Evolutionary conservation across 768 basidiomycete species (phyloP).

Genomic region (Tubosaeta sp.): DNA sequence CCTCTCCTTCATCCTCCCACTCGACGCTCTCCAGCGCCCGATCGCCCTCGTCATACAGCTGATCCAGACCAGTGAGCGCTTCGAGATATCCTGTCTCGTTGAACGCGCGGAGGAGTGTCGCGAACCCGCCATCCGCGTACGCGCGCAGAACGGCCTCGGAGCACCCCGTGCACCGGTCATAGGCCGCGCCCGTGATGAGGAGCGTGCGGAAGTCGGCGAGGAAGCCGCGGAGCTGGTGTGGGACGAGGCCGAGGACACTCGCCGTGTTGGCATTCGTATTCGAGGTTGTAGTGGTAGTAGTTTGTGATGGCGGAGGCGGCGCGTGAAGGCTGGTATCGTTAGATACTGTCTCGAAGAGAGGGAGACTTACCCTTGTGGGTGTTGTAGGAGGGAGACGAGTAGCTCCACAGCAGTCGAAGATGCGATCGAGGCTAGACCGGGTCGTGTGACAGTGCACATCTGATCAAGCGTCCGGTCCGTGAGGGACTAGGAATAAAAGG

Average conservation of each 20-base stretch:
- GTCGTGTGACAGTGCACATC: constrained; percentile 98
- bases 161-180: constrained; percentile 87
- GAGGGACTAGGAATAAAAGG: constrained; percentile 41
- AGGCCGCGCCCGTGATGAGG: constrained; percentile 82
- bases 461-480: constrained; percentile 95
- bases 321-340: constrained; percentile 49
- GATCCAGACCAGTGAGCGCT: constrained; percentile 71
- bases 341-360: not conserved
- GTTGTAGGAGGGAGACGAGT: constrained; percentile 82
- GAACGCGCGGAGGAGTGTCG: constrained; percentile 75
- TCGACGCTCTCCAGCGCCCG: constrained; percentile 65
- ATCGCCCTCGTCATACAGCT: constrained; percentile 72
- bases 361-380: constrained; percentile 70
- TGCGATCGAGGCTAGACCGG: constrained; percentile 91
- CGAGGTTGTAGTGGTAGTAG: constrained; percentile 5
- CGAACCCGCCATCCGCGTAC: constrained; percentile 78
- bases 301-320: constrained; percentile 58
- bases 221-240: constrained; percentile 92
- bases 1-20: constrained; percentile 61
- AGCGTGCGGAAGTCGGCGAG: constrained; percentile 83
- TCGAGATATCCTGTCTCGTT: constrained; percentile 78
- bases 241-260: constrained; percentile 79
- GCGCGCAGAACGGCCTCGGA: constrained; percentile 75
- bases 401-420: constrained; percentile 91
- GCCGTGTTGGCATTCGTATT: constrained; percentile 23